Evolutionary conservation across 2,329 filamentous ascomycete species (phyloP).

Genomic region (Fusarium marasasianum): DNA sequence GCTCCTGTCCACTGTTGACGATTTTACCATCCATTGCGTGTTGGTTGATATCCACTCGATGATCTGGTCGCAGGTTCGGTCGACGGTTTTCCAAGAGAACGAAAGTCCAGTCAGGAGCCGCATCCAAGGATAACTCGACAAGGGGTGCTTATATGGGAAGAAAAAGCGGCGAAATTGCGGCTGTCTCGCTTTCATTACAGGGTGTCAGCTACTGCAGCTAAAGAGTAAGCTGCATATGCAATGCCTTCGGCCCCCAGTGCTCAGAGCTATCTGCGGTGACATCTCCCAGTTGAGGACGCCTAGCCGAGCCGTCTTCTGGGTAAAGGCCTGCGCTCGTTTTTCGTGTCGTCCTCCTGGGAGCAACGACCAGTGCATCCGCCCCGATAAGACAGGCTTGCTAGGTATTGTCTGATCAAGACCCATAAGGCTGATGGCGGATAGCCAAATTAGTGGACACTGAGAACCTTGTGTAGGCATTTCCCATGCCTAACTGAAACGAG

Average conservation of each 20-base stretch:
- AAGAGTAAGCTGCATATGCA: constrained; percentile 7
- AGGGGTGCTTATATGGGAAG: neutral
- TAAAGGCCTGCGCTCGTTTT: neutral
- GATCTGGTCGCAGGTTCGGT: neutral
- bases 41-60: neutral
- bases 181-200: neutral
- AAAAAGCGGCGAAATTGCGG: neutral
- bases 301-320: neutral
- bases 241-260: neutral
- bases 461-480: neutral
- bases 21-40: constrained; percentile 9
- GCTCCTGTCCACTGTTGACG: neutral
- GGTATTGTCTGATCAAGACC: neutral
- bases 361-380: no score
- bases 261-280: neutral
- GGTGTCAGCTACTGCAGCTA: constrained; percentile 2
- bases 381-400: neutral
- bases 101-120: neutral
- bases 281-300: neutral
- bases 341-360: neutral
- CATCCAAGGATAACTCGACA: neutral
- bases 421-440: neutral
- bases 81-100: neutral
- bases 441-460: neutral
- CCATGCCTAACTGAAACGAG: neutral